Base-by-base conservation (phyloP, 768 basidiomycete genomes). In the Rhizopogon roseolus region DNA sequence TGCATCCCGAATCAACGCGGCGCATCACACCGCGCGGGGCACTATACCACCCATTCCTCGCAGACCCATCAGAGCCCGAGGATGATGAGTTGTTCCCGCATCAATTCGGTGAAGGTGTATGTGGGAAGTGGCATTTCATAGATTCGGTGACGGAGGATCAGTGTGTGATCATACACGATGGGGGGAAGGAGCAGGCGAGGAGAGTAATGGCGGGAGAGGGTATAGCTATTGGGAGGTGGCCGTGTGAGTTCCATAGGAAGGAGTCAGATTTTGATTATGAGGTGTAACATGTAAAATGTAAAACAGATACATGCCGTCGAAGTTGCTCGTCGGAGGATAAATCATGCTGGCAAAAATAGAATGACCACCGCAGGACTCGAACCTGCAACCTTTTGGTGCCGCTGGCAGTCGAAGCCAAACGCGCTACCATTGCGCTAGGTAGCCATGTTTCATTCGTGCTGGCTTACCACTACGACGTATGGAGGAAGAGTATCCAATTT, bases 371-470 rank as follows among this genome's bases (percentile, higher is more conserved):
- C 88, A 89, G 88, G 88, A 88, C 86, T 90, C 87, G 88, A 90
- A 90, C 89, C 88, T 90, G 88, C 88, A 90, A 85, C 88, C 89
- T 90, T 86, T 88, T 89, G 88, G 88, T 90, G 58, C 74, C 82
- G 71, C 73, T 71, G 59, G 76, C 84, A 63, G 80, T 88, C 86
- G 88, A 90, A 90, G 87, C 87, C 87, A 89, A 88, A 90, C 86
- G 88, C 88, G 88, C 88, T 90, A 88, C 88, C 88, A 89, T 90
- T 89, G 88, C 85, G 88, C 87, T 75, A 90, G 85, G 85, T 81
- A 84, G 81, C 82, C 84, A 70, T 74, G 34, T 5, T 13, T 11
- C 13, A 19, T 7, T 7, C 0, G 5, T 34, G 2, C n/a, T 29
- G n/a, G 10, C 29, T 8, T 17, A 32, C 19, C 2, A 6, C 43